Evolutionary conservation across 345 rosid species (phyloP).

Genomic region (Citrus medica): DNA sequence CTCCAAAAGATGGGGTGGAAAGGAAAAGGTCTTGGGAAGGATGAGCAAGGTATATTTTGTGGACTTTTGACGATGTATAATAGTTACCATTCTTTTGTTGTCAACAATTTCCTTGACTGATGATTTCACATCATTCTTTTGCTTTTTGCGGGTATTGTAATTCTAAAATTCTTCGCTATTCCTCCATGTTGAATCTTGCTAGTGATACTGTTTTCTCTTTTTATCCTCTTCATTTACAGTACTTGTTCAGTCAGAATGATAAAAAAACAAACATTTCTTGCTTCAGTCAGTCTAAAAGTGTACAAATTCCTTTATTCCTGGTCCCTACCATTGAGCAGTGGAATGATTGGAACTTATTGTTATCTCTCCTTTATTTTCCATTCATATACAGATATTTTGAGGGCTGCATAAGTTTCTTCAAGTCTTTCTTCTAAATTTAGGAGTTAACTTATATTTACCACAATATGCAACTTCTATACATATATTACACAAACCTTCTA

Average conservation of each 20-base stretch:
- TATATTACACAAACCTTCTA: not conserved
- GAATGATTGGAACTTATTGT: not conserved
- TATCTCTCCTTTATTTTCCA: not conserved
- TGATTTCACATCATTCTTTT: not conserved
- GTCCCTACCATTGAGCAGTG: not conserved
- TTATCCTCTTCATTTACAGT: not conserved
- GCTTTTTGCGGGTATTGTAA: not conserved
- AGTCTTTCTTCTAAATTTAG: not conserved
- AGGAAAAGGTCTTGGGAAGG: conserved; percentile 94
- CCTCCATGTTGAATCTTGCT: not conserved
- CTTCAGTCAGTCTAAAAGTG: not conserved
- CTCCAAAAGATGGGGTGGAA: conserved; percentile 99
- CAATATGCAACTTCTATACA: not conserved
- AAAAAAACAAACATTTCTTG: not conserved
- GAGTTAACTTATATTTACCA: not conserved
- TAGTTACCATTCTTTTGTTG: not conserved
- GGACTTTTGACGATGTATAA: not conserved
- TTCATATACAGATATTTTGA: not conserved
- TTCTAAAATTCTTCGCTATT: not conserved
- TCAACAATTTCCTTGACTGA: not conserved
- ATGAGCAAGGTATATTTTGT: conserved; percentile 69
- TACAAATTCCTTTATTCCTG: not conserved
- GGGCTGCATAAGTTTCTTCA: not conserved
- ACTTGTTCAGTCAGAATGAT: not conserved
- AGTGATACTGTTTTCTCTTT: not conserved